phyloP scores from a whole-genome alignment of 2,329 filamentous ascomycete species.

The Colletotrichum tabaci region DNA sequence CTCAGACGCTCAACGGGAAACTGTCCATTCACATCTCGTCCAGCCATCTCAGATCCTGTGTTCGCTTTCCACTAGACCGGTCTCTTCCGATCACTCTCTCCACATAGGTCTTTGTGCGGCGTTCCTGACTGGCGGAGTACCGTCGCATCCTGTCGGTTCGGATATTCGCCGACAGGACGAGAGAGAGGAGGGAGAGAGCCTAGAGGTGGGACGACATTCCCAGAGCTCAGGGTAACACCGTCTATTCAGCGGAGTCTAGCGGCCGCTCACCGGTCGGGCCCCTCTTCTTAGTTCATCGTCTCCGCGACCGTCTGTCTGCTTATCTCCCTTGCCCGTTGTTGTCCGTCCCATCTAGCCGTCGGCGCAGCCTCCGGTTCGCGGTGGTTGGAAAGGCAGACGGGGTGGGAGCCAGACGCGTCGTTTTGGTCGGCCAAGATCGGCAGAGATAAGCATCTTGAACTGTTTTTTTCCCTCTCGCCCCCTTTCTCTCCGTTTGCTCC shows the following conservation, averaged over 20 bases:
- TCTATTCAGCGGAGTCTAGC: conserved; percentile 38
- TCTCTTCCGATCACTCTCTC: not conserved
- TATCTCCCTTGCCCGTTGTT: conserved; percentile 20
- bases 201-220: conserved; percentile 11
- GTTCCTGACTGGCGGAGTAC: conserved; percentile 1
- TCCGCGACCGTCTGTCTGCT: not conserved
- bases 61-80: not conserved
- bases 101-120: not conserved
- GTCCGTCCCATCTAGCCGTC: not conserved
- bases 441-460: conserved; percentile 25
- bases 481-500: not conserved
- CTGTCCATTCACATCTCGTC: not conserved
- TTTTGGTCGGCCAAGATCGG: conserved; percentile 23
- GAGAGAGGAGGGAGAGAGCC: no score
- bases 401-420: conserved; percentile 9
- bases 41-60: not conserved
- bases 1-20: no score
- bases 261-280: conserved; percentile 8
- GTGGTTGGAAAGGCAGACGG: conserved; percentile 6
- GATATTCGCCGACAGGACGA: conserved; percentile 23
- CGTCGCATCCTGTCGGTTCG: conserved; percentile 25
- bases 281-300: not conserved
- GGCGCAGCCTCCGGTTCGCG: conserved; percentile 7
- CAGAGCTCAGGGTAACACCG: conserved; percentile 10
- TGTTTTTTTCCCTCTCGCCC: not conserved